Evolutionary conservation across 176 grass and related monocot genomes (phyloP), one percentile per base, ranked within the genome.

Genomic region (Panicum miliaceum): DNA sequence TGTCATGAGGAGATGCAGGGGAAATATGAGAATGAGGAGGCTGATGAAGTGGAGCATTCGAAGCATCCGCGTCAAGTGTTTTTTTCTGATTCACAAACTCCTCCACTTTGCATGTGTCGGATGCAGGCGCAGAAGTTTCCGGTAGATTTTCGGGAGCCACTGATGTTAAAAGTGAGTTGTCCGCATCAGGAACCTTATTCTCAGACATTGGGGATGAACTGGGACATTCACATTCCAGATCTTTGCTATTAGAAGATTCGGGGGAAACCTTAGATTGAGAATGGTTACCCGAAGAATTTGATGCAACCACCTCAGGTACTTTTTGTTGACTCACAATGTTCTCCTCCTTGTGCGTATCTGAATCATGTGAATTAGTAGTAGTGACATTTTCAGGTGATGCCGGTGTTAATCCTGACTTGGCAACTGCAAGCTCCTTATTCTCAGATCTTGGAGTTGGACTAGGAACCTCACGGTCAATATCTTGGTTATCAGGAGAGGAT

Each of bases 401-500:
- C 76, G 68, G 25, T 84, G 53, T 37, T 64, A 61, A 81, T 20
- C 61, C 69, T 60, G 76, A 76, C 15, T 76, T 41, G 63, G 64
- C 69, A 60, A 84, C 71, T 10, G 42, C 61, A 78, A 40, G 61
- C 26, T 90, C 76, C 54, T 90, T 83, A 36, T 68, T 86, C 57
- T 77, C 81, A 32, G 61, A 60, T 53, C 77, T 82, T 46, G 60
- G 87, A 77, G 65, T 68, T 88, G 85, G 85, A 86, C 71, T 92
- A 75, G 85, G 90, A 68, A 52, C 86, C 60, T 85, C 45, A 75
- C 10, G 68, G 40, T 81, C 90, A 73, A 78, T 57, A 81, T 87
- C 66, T 84, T 83, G 80, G 75, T 83, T 86, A 83, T 86, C 88
- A 60, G 79, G 84, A 73, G 67, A 83, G 75, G 68, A 84, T 74